Conservation (phyloP, 805 yeast species). For the Candida quercuum region DNA sequence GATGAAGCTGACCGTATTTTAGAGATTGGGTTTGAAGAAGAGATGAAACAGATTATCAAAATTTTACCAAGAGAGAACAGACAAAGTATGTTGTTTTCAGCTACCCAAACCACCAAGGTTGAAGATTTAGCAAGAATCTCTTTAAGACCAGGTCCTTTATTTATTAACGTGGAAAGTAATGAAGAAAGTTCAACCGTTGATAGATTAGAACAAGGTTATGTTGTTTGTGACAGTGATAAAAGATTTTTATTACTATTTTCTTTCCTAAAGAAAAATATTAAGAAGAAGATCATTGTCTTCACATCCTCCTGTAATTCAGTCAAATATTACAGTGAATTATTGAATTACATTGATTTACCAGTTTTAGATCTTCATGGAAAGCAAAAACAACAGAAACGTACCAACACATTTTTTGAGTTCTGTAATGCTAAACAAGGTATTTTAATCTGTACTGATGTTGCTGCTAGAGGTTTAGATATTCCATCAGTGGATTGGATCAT, state of each 20-base stretch:
- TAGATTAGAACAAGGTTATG: constrained; percentile 97
- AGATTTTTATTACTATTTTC: constrained; percentile 87
- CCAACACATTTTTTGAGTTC: constrained; percentile 96
- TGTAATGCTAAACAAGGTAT: constrained; percentile 96
- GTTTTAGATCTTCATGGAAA: constrained; percentile 96
- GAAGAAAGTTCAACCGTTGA: constrained; percentile 87
- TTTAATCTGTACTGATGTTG: constrained; percentile 94
- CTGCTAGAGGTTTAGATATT: constrained; percentile 98
- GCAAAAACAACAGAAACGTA: constrained; percentile 97
- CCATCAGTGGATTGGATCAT: constrained; percentile 99
- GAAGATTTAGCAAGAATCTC: constrained; percentile 98
- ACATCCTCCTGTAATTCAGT: constrained; percentile 96
- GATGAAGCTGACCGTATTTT: constrained; percentile 98
- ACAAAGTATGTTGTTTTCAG: constrained; percentile 97
- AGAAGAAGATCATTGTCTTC: constrained; percentile 91
- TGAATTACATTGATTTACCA: constrained; percentile 94
- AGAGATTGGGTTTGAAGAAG: constrained; percentile 98
- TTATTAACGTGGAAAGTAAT: constrained; percentile 87
- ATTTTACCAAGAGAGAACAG: constrained; percentile 89
- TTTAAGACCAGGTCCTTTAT: constrained; percentile 85
- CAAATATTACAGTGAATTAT: constrained; percentile 89
- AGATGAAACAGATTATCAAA: constrained; percentile 94
- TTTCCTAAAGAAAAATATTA: constrained; percentile 85
- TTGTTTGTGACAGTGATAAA: constrained; percentile 94
- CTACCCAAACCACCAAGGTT: constrained; percentile 98